Conservation (phyloP, 345 rosid genomes). For the Heritiera fomes region DNA sequence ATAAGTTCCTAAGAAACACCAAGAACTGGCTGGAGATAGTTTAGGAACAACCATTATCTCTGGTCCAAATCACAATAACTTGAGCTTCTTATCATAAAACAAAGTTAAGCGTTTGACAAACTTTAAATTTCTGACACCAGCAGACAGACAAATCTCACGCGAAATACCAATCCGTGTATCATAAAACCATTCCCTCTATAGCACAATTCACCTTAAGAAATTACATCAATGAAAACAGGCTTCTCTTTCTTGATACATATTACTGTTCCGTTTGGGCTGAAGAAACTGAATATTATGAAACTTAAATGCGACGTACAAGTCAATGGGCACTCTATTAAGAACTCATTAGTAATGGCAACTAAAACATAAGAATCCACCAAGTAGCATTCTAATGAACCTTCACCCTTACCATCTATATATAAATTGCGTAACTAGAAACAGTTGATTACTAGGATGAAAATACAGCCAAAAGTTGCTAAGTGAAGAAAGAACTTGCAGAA, state of each 20-base stretch:
- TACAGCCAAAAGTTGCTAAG: neutral
- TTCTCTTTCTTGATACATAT: neutral
- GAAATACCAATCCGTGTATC: neutral
- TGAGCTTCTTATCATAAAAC: neutral
- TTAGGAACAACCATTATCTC: neutral
- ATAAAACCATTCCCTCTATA: neutral
- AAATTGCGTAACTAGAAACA: neutral
- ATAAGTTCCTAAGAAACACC: slow-evolving; percentile 16
- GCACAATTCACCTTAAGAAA: neutral
- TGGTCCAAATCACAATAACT: slow-evolving; percentile 1
- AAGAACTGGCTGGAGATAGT: neutral
- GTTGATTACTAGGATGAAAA: neutral
- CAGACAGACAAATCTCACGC: neutral
- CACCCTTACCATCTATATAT: neutral
- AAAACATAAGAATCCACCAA: neutral
- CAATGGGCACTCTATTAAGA: no score
- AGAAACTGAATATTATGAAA: neutral
- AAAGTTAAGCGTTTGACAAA: neutral
- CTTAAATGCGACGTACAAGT: neutral
- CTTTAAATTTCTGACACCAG: neutral
- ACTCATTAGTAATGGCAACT: neutral
- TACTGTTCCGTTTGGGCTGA: neutral
- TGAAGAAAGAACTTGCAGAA: neutral
- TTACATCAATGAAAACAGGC: neutral
- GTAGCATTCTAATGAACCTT: neutral